Evolutionary conservation across 176 grass and related monocot genomes (phyloP), one percentile per base, ranked within the genome.

Genomic region (Alloteropsis semialata): DNA sequence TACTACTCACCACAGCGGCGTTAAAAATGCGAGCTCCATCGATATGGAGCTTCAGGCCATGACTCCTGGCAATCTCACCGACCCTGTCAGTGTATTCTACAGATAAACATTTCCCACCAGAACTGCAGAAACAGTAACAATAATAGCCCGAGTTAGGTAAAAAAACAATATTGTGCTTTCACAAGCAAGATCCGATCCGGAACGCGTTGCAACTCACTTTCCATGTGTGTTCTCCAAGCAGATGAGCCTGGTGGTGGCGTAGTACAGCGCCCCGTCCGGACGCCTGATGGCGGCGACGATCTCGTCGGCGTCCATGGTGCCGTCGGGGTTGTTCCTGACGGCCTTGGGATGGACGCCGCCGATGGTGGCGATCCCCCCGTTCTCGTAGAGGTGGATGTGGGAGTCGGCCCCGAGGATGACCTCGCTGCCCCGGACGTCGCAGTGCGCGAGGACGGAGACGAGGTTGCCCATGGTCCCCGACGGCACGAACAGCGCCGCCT

Each of bases 391-490:
- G 62, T 99, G 96, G 78, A 99, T 96, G 69, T 99, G 96, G 1
- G 87, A 99, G 48, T 71, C 75, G 81, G 92, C 93, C 1, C 96
- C 96, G 51, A 99, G 89, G 72, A 99, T 89, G 76, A 96, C 85
- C 80, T 99, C 96, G 80, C 93, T 92, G 85, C 93, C 96, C 54
- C 96, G 69, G 51, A 77, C 60, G 57, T 99, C 87, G 65, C 93
- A 99, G 80, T 99, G 96, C n/a, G 77, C 91, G 28, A 99, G 89
- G 17, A 99, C 96, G 4, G 91, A 88, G 81, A 99, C 51, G 48
- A 99, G 92, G 83, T 99, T 99, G 55, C 71, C 93, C 96, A 99
- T 99, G 87, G 96, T 96, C 55, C 96, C 96, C 8, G 93, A 99
- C 1, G 96, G 93, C 59, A 99, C 96, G 74, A 99, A 99, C 5